These are phyloP conservation scores for Physocladia obscura DNA, from an alignment of 192 early-diverging fungal species.

Conservation along the genomic window DNA sequence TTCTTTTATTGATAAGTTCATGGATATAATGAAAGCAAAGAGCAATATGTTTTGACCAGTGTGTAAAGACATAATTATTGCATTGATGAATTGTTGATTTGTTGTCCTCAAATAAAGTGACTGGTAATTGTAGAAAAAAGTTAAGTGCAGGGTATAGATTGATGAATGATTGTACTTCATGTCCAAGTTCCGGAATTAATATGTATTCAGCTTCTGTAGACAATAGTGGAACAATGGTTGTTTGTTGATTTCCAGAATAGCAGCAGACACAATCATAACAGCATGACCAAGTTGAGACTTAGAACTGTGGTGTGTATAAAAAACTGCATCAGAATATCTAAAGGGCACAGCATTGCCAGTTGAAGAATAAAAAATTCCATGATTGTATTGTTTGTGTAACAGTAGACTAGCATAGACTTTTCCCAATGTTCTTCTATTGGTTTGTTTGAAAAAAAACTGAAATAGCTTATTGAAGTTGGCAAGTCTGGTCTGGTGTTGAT, in stretches of 20 bases:
- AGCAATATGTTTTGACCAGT: slow-evolving; percentile 13
- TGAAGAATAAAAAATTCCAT: background rate
- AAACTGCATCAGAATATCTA: slow-evolving; percentile 11
- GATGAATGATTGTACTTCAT: background rate
- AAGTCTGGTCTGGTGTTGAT: slow-evolving; percentile 12
- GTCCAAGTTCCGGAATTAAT: slow-evolving; percentile 4
- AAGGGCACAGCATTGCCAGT: background rate
- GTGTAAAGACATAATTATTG: slow-evolving; percentile 1
- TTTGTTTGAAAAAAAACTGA: background rate
- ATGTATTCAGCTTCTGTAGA: slow-evolving; percentile 27
- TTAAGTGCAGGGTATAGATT: background rate
- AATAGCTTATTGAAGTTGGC: background rate
- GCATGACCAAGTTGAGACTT: slow-evolving; percentile 15
- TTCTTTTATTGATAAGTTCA: slow-evolving; percentile 15
- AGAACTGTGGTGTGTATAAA: background rate
- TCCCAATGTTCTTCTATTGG: background rate
- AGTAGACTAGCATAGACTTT: background rate
- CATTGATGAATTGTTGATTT: background rate
- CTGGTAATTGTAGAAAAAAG: background rate
- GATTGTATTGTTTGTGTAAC: background rate
- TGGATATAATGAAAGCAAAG: slow-evolving; percentile 9
- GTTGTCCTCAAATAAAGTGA: slow-evolving; percentile 8
- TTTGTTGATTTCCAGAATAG: slow-evolving; percentile 17
- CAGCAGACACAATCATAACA: background rate
- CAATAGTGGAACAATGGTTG: background rate